Base-by-base conservation (phyloP, 1,284 basidiomycete genomes). In the Heterobasidion occidentale region DNA sequence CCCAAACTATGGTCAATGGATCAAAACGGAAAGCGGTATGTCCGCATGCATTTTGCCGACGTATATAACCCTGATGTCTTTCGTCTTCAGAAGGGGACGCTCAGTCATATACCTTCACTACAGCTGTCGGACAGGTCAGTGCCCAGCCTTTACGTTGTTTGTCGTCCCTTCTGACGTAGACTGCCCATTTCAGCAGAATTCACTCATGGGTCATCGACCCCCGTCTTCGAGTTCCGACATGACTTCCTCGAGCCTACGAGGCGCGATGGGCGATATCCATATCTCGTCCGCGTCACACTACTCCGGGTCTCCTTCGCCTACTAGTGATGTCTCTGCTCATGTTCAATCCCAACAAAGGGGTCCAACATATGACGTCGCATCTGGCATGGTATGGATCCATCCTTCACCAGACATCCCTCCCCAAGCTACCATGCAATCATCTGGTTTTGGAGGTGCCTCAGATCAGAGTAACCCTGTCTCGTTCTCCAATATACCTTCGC, bases 231-330 rank as follows among this genome's bases (percentile, higher is more conserved):
- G 61, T 49, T 73, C 79, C 19, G 67, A 62, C 58, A 67, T 74
- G 61, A 64, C 63, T 33, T 72, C 77, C 36, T 86, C 86, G 17
- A 84, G 80, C 63, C 70, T 88, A 56, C 79, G 77, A 17, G 82
- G 82, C 57, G 83, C 84, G 27, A 79, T 87, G 68, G 82, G 80
- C 54, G 79, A 82, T 56, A 64, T 76, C 6, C 73, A 72, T 60
- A 68, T 78, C 54, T 71, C 75, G 11, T 65, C 67, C 14, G 67
- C 75, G 47, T 60, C 65, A 63, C 64, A 64, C 56, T 67, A 60
- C 38, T 68, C 67, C 14, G 63, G 59, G 38, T 64, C 66, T 46
- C 66, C 72, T 12, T 72, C 67, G 17, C 71, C 74, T 1, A 65
- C 69, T n/a, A 62, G 61, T 46, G 61, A 61, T 35, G 45, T 54